Evolutionary conservation across 2,329 filamentous ascomycete genomes (phyloP).

Genomic region (Ilyonectria mors-panacis): DNA sequence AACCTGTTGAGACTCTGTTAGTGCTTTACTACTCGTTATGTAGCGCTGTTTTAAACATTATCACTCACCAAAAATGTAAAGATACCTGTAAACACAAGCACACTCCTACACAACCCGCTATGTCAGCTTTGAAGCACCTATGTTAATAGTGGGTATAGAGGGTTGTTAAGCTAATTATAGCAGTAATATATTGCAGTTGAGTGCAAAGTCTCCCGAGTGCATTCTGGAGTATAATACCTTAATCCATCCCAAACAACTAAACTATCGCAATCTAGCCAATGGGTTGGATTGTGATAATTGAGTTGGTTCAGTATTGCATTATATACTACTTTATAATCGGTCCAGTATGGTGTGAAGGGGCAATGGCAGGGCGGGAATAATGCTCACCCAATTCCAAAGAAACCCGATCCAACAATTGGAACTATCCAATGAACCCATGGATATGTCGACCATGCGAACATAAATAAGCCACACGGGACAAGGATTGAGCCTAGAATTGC

Average conservation of each 20-base stretch:
- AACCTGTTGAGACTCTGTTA: constrained; percentile 55
- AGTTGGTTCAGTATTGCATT: constrained; percentile 14
- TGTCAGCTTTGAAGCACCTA: constrained; percentile 36
- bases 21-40: too few species aligned
- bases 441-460: constrained; percentile 87
- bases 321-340: too few species aligned
- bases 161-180: too few species aligned
- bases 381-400: constrained; percentile 80
- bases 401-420: constrained; percentile 75
- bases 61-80: constrained; percentile 86
- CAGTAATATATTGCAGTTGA: too few species aligned
- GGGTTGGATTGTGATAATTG: too few species aligned
- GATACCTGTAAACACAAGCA: constrained; percentile 85
- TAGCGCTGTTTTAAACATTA: too few species aligned
- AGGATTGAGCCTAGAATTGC: constrained; percentile 80
- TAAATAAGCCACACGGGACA: constrained; percentile 86
- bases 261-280: too few species aligned
- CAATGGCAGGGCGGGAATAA: not conserved
- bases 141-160: too few species aligned
- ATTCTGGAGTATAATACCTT: too few species aligned
- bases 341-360: constrained; percentile 20
- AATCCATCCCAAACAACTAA: too few species aligned
- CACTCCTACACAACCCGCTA: constrained; percentile 64
- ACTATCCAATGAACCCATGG: constrained; percentile 72
- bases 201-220: too few species aligned